phyloP scores from a whole-genome alignment of 2,329 filamentous ascomycete species.

The Venturia effusa region DNA sequence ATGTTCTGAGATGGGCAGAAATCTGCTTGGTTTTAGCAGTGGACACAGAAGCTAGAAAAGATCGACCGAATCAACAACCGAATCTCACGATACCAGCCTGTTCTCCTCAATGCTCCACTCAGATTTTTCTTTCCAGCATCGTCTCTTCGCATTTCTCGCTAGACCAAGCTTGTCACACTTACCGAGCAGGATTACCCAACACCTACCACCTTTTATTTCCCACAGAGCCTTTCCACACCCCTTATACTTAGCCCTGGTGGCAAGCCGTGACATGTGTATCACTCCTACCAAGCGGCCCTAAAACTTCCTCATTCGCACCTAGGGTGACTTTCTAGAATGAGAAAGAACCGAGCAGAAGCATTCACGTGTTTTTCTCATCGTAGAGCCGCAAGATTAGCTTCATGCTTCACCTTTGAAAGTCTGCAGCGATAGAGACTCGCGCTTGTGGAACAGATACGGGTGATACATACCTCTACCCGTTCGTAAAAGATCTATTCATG shows the following conservation, averaged over 20 bases:
- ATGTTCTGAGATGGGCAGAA: neutral
- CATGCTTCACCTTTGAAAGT: slow-evolving; percentile 8
- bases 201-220: too few relatives aligned
- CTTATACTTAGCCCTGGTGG: neutral
- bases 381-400: slow-evolving; percentile 5
- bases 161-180: neutral
- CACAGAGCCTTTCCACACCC: neutral
- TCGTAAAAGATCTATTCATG: neutral
- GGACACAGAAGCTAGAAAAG: neutral
- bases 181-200: neutral
- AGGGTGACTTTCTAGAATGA: slow-evolving; percentile 5
- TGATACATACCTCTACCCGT: neutral
- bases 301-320: slow-evolving; percentile 10
- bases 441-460: slow-evolving; percentile 12
- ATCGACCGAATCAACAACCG: neutral
- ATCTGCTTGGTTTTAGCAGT: neutral
- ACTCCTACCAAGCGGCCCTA: neutral
- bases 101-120: neutral
- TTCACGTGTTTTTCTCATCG: neutral
- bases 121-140: neutral
- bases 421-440: slow-evolving; percentile 10
- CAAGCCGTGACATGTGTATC: neutral
- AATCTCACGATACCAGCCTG: neutral
- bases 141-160: too few relatives aligned
- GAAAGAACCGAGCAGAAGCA: slow-evolving; percentile 5